Evolutionary conservation across 78 protist species (phyloP).

Genomic region (Salpingoeca rosetta): DNA sequence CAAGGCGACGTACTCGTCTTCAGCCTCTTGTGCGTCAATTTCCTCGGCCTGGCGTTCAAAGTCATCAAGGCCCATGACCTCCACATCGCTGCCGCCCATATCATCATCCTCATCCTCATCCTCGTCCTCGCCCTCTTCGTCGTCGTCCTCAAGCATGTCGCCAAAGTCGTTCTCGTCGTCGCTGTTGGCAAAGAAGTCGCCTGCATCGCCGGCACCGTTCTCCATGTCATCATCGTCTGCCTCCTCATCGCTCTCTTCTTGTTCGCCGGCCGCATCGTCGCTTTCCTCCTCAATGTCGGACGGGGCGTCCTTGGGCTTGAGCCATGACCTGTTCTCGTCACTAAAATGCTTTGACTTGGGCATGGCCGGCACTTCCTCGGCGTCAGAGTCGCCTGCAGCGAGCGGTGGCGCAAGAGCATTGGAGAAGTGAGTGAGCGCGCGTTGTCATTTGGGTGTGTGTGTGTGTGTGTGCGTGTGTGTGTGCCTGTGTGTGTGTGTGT

Average conservation of each 20-base stretch:
- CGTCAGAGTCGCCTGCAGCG: not conserved
- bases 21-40: not conserved
- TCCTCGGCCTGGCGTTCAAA: constrained; percentile 1
- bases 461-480: not conserved
- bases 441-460: not conserved
- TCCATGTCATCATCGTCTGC: not conserved
- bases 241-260: not conserved
- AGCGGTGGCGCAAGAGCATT: not conserved
- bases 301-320: not conserved
- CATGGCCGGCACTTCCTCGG: not conserved
- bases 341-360: not conserved
- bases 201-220: not conserved
- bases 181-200: not conserved
- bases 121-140: constrained; percentile 14
- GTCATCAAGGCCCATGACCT: too few species aligned
- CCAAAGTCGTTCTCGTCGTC: constrained; percentile 7
- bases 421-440: not conserved
- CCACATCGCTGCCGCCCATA: too few species aligned
- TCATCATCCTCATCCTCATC: not conserved
- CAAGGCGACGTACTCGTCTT: not conserved
- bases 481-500: too few species aligned
- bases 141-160: constrained; percentile 12
- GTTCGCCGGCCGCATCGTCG: not conserved
- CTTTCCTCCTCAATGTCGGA: not conserved
- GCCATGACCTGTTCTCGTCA: not conserved